These are phyloP conservation scores for Coniophora puteana DNA, from an alignment of 1,284 basidiomycete genomes.

Conservation along the genomic window DNA sequence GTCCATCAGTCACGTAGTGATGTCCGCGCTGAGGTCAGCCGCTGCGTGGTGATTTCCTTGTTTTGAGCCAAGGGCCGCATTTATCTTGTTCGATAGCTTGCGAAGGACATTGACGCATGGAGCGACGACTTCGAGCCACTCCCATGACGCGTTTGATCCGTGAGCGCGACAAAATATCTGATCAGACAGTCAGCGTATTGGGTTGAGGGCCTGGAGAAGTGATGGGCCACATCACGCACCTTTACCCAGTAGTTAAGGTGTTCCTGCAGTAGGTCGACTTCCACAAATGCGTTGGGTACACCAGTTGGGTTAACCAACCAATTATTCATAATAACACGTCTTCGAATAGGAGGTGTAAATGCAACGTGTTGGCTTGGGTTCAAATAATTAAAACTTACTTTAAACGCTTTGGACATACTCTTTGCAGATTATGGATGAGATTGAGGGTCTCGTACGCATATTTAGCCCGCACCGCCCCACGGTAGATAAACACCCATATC, in stretches of 20 bases:
- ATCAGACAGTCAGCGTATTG: not conserved
- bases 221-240: no score
- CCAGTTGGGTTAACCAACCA: conserved; percentile 37
- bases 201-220: no score
- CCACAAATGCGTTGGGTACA: conserved; percentile 23
- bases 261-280: conserved; percentile 38
- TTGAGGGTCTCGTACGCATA: conserved; percentile 38
- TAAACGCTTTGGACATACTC: conserved; percentile 32
- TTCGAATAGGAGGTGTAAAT: not conserved
- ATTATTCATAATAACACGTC: conserved; percentile 26
- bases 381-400: conserved; percentile 17
- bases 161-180: conserved; percentile 9
- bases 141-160: conserved; percentile 10
- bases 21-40: conserved; percentile 15
- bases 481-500: conserved; percentile 27
- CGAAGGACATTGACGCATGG: conserved; percentile 12
- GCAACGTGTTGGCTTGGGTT: not conserved
- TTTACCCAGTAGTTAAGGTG: conserved; percentile 39
- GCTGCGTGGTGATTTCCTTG: conserved; percentile 14
- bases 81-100: conserved; percentile 8
- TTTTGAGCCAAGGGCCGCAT: conserved; percentile 6
- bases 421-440: conserved; percentile 33
- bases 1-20: conserved; percentile 14
- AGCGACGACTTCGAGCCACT: conserved; percentile 11
- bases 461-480: conserved; percentile 31